phyloP scores from a whole-genome alignment of 805 yeast species.

The Ogataea paradorogensis region DNA sequence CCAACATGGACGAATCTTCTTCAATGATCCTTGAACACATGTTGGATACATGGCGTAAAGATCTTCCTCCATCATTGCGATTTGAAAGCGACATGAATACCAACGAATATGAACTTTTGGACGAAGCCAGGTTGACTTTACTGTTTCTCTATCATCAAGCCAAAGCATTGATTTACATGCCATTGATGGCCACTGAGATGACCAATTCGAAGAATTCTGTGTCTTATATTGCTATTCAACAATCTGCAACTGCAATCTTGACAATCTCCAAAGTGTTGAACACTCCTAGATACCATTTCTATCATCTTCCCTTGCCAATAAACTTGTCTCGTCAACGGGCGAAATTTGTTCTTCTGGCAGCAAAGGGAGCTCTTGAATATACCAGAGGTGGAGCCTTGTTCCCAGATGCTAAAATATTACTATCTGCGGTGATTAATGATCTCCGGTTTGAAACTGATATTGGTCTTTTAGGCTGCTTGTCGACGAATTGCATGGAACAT shows the following conservation, averaged over 20 bases:
- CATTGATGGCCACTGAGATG: constrained; percentile 49
- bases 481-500: constrained; percentile 52
- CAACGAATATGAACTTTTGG: constrained; percentile 33
- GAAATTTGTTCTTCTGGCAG: constrained; percentile 60
- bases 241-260: constrained; percentile 60
- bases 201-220: constrained; percentile 42
- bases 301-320: constrained; percentile 59
- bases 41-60: constrained; percentile 76
- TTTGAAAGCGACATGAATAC: constrained; percentile 63
- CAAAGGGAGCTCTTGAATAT: constrained; percentile 76
- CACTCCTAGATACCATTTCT: constrained; percentile 36
- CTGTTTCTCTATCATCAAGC: constrained; percentile 60
- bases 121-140: constrained; percentile 50
- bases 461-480: constrained; percentile 60
- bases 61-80: constrained; percentile 56
- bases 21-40: constrained; percentile 52
- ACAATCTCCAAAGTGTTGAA: constrained; percentile 44
- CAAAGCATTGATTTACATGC: constrained; percentile 60
- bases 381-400: constrained; percentile 79
- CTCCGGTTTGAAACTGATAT: constrained; percentile 49
- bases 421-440: constrained; percentile 48
- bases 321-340: constrained; percentile 62
- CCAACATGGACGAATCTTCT: constrained; percentile 31
- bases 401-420: constrained; percentile 60
- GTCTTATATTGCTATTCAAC: constrained; percentile 66